Evolutionary conservation across 2,329 filamentous ascomycete genomes (phyloP), one percentile per base, ranked within the genome.

Genomic region (Fusarium sp.): DNA sequence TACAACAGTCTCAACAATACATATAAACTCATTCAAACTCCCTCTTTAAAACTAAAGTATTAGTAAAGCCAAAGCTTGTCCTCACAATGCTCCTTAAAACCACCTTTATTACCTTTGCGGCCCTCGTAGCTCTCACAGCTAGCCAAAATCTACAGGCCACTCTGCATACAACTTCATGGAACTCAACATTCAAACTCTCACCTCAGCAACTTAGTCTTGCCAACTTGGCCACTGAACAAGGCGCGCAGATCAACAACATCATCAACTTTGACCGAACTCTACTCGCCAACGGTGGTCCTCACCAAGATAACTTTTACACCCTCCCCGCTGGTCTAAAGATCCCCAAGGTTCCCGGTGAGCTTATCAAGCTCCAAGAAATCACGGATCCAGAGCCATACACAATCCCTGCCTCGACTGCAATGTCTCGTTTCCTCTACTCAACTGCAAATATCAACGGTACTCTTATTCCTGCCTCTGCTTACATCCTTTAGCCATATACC

Each of bases 41-140:
- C 26, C 13, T 7, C 3, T 22, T 28, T 47, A 6, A 15, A 22
- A 4, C 6, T 18, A 15, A 22, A 15, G 7, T 22, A 28, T 45
- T 6, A 10, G 3, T 2, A 7, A 11, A 0, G 6, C 24, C 6
- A 1, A 10, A 22, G 18, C 4, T 5, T 15, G 6, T 22, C 1
- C 20, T 14, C 13, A 13, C 13, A 22, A 47, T 47, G 44, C 15
- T 47, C 8, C 9, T 18, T 22, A 28, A 47, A 28, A 7, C 24
- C 11, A 22, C 44, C 6, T 28, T 4, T 28, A 13, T 47, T 10
- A 5, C 24, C 44, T 47, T 28, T 22, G 3, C 2, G 18, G 9
- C 13, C 18, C 6, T 47, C 0, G 9, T 3, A 28, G 44, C 18
- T 28, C 13, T 47, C 26, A 3, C 44, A 14, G 18, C 44, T 47